Evolutionary conservation across 1,284 basidiomycete species (phyloP).

Genomic region (Irpex lacteus): DNA sequence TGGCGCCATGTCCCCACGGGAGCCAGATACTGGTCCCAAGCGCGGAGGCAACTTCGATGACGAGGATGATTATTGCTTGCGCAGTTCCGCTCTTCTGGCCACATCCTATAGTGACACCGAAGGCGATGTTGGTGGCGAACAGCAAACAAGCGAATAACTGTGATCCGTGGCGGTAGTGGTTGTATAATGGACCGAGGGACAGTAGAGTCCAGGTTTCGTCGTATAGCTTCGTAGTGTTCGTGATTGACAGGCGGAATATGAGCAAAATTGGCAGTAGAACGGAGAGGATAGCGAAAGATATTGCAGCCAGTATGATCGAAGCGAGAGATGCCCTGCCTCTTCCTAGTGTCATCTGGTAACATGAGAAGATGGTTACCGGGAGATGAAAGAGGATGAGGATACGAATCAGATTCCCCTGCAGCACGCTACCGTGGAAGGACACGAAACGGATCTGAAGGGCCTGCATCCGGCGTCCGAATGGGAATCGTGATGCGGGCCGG

Average conservation of each 20-base stretch:
- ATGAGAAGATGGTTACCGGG: slow-evolving; percentile 89
- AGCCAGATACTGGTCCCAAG: slow-evolving; percentile 90
- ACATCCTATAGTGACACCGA: slow-evolving; percentile 84
- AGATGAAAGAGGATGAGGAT: slow-evolving; percentile 91
- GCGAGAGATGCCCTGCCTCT: slow-evolving; percentile 46
- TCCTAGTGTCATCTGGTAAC: slow-evolving; percentile 77
- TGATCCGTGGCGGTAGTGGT: slow-evolving; percentile 89
- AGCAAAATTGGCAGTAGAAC: slow-evolving; percentile 76
- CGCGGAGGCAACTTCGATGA: slow-evolving; percentile 81
- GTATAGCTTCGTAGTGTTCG: slow-evolving; percentile 87
- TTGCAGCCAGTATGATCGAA: slow-evolving; percentile 67
- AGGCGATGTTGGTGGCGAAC: slow-evolving; percentile 78
- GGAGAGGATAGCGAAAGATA: slow-evolving; percentile 80
- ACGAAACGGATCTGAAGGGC: slow-evolving; percentile 58
- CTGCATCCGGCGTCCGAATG: slow-evolving; percentile 45
- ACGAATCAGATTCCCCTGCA: slow-evolving; percentile 89
- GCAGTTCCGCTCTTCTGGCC: slow-evolving; percentile 88
- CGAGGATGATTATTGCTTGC: slow-evolving; percentile 86
- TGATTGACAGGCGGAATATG: slow-evolving; percentile 73
- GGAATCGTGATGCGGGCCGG: slow-evolving; percentile 28
- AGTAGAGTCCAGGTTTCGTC: slow-evolving; percentile 91
- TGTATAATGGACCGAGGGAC: slow-evolving; percentile 93
- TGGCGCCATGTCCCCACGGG: slow-evolving; percentile 94
- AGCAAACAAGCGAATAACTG: slow-evolving; percentile 86
- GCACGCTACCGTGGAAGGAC: slow-evolving; percentile 73